A percentile compares a stretch with the other conserved stretches of the same genome.
Evolutionary conservation across 768 basidiomycete genomes (phyloP).

Genomic region (Scleroderma citrinum): DNA sequence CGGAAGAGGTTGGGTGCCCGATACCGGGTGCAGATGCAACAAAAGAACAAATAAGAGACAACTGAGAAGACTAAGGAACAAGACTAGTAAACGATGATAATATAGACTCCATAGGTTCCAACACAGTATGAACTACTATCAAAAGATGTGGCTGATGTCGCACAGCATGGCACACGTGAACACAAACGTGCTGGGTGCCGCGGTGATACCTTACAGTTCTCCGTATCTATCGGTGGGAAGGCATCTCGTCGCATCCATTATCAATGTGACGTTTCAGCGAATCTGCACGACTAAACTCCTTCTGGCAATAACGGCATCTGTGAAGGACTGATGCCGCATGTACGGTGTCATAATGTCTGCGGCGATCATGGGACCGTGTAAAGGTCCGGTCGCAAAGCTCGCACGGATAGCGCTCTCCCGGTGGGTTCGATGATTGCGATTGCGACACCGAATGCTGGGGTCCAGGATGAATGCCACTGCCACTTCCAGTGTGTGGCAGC

Average conservation of each 20-base stretch:
- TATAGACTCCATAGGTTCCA: not conserved
- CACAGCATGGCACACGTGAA: not conserved
- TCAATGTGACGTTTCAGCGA: conserved; percentile 80
- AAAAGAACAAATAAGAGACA: not conserved
- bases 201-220: not conserved
- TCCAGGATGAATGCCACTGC: not conserved
- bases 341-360: conserved; percentile 75
- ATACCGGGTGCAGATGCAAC: not conserved
- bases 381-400: conserved; percentile 75
- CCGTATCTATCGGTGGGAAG: conserved; percentile 27
- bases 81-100: not conserved
- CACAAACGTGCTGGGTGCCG: not conserved
- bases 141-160: not conserved
- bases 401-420: conserved; percentile 63
- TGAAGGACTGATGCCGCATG: conserved; percentile 64
- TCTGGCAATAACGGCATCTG: conserved; percentile 66
- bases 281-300: conserved; percentile 74
- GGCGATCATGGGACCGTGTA: conserved; percentile 74
- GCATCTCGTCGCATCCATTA: conserved; percentile 71
- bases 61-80: not conserved
- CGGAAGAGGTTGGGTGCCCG: not conserved
- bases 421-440: conserved; percentile 8
- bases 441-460: conserved; percentile 10
- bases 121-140: not conserved
- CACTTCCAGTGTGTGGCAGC: conserved; percentile 10